Base-by-base conservation (phyloP, 345 rosid species). In the Citrus inodora region DNA sequence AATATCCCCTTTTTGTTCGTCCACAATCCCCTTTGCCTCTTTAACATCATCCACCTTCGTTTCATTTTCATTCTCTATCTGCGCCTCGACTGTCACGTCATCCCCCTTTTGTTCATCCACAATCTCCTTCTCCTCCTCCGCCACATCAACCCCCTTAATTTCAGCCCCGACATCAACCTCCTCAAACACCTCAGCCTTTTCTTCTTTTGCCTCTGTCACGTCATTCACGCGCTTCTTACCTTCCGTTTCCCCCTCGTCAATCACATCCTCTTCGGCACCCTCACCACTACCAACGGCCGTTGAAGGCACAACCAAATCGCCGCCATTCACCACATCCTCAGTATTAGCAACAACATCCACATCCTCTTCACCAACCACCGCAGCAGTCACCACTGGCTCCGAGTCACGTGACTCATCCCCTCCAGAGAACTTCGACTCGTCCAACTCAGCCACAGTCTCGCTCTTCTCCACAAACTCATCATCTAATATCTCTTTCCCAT, bases 1-100 rank as follows among this genome's bases (percentile, higher is more conserved):
- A 4, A 40, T 68, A 80, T 69, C 84, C 65, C 75, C 75, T 53
- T 75, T 80, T 42, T 76, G 62, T 62, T 30, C 88, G 77, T 67
- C 76, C 21, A 71, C 77, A 37, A 76, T 76, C 71, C 78, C 63
- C 10, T 58, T 56, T 51, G 56, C 46, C 63, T 75, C 81, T 2
- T 8, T 40, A 40, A 55, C 77, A 25, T 70, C 80, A 17, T 56
- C 78, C 30, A 3, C 30, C 22, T 75, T 82, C 8, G 8, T 68
- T 35, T 55, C 79, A 64, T 69, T 68, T 37, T 55, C 79, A 64
- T 69, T 81, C 67, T 9, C 62, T 48, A 28, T 70, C 48, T 40
- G 74, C 27, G 42, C 68, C 83, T 71, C 82, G 30, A 79, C 76
- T 28, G 28, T 71, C 37, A 71, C 32, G 19, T 56, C 80, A 58